Evolutionary conservation across 148 eudicot species (phyloP).

Genomic region (Oxyria digyna): DNA sequence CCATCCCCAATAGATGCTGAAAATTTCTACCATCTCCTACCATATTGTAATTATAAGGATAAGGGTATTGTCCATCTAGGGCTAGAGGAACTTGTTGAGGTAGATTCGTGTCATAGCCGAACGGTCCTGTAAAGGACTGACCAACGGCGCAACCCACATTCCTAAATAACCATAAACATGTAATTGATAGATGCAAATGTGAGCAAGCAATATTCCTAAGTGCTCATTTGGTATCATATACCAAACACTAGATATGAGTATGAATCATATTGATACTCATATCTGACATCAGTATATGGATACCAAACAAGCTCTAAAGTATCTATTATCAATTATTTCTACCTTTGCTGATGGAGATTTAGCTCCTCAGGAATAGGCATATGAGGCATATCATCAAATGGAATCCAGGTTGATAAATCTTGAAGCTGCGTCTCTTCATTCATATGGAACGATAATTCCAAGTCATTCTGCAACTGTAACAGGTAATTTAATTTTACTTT

Average conservation of each 20-base stretch:
- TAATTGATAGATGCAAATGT: background rate
- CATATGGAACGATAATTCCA: background rate
- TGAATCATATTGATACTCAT: no score
- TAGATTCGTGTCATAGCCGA: background rate
- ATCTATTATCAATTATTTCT: no score
- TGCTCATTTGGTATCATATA: no score
- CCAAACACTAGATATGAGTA: no score
- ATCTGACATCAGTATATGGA: no score
- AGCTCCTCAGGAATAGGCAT: slow-evolving; percentile 15
- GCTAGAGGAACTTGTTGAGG: background rate
- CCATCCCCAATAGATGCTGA: background rate
- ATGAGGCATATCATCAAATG: slow-evolving; percentile 18
- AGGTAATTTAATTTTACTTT: background rate
- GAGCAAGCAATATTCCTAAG: no score
- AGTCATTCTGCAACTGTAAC: background rate
- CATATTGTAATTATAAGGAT: background rate
- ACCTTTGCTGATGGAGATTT: slow-evolving; percentile 27
- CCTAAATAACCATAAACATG: slow-evolving; percentile 1
- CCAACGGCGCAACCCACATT: background rate
- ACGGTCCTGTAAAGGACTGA: background rate
- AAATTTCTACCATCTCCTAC: background rate
- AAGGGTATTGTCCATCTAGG: background rate
- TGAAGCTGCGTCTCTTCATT: slow-evolving; percentile 22
- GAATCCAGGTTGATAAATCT: slow-evolving; percentile 15
- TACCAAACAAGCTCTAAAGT: no score